Percentiles rank a stretch among this genome's conserved stretches.
phyloP scores from a whole-genome alignment of 129 eudicot species.

The Flaveria bidentis region DNA sequence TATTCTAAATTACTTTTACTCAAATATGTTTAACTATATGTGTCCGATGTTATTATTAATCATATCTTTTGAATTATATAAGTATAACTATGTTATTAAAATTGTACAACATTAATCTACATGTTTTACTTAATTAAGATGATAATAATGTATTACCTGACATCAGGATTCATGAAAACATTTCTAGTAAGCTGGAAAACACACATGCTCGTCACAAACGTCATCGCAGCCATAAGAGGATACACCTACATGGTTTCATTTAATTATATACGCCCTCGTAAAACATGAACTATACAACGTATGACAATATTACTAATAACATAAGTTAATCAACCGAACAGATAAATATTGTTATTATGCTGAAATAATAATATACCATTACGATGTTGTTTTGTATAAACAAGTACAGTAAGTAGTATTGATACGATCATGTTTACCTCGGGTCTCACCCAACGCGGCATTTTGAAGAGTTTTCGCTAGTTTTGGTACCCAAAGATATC shows the following conservation, averaged over 20 bases:
- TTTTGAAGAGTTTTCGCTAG: conserved; percentile 13
- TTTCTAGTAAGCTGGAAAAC: conserved; percentile 88
- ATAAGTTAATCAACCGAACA: too few relatives aligned
- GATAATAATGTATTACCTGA: conserved; percentile 47
- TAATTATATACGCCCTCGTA: background rate
- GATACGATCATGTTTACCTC: conserved; percentile 52
- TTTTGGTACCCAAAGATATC: background rate
- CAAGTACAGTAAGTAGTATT: background rate
- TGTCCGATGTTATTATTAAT: too few relatives aligned
- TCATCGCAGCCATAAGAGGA: conserved; percentile 93
- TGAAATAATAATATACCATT: background rate
- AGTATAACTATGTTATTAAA: background rate
- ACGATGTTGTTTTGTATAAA: background rate
- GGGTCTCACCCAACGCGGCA: conserved; percentile 91
- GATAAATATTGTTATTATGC: too few relatives aligned
- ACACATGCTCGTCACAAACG: conserved; percentile 78
- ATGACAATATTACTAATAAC: background rate
- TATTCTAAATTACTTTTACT: background rate
- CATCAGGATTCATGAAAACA: conserved; percentile 73
- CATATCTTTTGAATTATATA: background rate
- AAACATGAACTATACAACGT: background rate
- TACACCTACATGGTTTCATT: conserved; percentile 53
- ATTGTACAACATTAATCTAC: background rate
- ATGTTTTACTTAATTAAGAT: background rate
- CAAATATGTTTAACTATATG: background rate